Conservation (phyloP, 2,329 filamentous ascomycete species). For the Colletotrichum cuscutae region DNA sequence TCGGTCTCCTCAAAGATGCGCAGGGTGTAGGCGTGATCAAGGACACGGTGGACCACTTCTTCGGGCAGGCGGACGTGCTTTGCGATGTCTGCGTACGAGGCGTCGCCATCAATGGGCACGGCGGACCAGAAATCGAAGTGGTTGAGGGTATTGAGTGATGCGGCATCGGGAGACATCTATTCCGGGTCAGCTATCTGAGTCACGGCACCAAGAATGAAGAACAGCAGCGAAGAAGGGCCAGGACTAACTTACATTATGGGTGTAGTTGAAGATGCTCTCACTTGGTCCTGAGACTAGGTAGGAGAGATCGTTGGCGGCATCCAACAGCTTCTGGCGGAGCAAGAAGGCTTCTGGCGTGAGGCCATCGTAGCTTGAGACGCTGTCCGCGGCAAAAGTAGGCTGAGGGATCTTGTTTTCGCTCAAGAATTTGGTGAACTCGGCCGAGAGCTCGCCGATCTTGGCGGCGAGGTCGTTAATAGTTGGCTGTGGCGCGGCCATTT, state of each 20-base stretch:
- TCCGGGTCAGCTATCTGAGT: neutral
- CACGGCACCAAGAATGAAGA: neutral
- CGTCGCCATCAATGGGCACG: slow-evolving; percentile 57
- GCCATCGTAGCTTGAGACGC: slow-evolving; percentile 53
- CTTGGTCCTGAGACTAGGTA: slow-evolving; percentile 59
- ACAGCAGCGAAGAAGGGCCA: too few species aligned
- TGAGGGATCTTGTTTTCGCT: slow-evolving; percentile 53
- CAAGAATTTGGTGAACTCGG: slow-evolving; percentile 51
- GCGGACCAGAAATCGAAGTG: slow-evolving; percentile 63
- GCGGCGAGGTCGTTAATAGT: slow-evolving; percentile 56
- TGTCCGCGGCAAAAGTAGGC: slow-evolving; percentile 55
- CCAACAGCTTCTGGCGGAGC: slow-evolving; percentile 54
- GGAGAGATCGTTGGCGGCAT: slow-evolving; percentile 57
- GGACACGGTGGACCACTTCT: slow-evolving; percentile 49
- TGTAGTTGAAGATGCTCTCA: slow-evolving; percentile 60
- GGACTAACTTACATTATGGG: slow-evolving; percentile 46
- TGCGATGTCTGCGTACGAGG: slow-evolving; percentile 54
- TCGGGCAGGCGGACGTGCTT: slow-evolving; percentile 48
- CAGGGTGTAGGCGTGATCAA: slow-evolving; percentile 51
- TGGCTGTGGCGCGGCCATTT: slow-evolving; percentile 45
- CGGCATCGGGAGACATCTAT: slow-evolving; percentile 55
- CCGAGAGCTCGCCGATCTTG: slow-evolving; percentile 56
- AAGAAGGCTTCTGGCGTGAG: slow-evolving; percentile 55
- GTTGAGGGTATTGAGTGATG: slow-evolving; percentile 58
- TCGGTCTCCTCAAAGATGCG: slow-evolving; percentile 48